A percentile compares a stretch with the other conserved stretches of the same genome.
Evolutionary conservation across 306 rosid species (phyloP).

Genomic region (Argentina anserina): DNA sequence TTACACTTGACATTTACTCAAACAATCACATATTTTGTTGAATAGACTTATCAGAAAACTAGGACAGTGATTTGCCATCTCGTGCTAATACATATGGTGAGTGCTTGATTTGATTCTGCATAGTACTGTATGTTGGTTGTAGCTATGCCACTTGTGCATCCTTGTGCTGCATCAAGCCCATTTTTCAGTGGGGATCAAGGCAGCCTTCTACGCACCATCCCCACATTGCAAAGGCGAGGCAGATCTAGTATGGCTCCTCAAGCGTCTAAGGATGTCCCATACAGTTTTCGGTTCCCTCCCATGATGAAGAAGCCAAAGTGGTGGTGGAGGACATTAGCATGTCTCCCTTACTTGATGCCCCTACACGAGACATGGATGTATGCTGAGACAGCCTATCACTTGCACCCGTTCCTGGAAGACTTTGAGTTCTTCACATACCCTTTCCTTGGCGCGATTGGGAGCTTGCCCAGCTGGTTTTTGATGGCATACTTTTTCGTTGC

Average conservation of each 20-base stretch:
- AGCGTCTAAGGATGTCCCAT: slow-evolving; percentile 76
- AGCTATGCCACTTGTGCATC: slow-evolving; percentile 48
- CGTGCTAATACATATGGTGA: neutral
- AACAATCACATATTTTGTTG: neutral
- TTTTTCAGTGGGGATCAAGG: slow-evolving; percentile 53
- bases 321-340: slow-evolving; percentile 96
- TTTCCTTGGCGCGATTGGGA: slow-evolving; percentile 70
- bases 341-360: slow-evolving; percentile 93
- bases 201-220: slow-evolving; percentile 44
- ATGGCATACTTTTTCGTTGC: slow-evolving; percentile 89
- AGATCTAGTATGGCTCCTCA: slow-evolving; percentile 36
- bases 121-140: slow-evolving; percentile 5
- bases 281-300: slow-evolving; percentile 77
- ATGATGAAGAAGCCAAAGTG: slow-evolving; percentile 88
- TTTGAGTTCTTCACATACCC: slow-evolving; percentile 73
- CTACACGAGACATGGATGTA: slow-evolving; percentile 98
- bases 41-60: neutral
- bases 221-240: slow-evolving; percentile 39
- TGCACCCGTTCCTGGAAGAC: slow-evolving; percentile 64
- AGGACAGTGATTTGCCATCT: neutral
- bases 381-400: slow-evolving; percentile 83
- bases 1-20: too few relatives aligned
- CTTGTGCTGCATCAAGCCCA: slow-evolving; percentile 49
- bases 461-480: slow-evolving; percentile 86
- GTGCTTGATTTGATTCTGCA: neutral